Base-by-base conservation (phyloP, 2,329 filamentous ascomycete species). In the Curvularia eragrostidis region DNA sequence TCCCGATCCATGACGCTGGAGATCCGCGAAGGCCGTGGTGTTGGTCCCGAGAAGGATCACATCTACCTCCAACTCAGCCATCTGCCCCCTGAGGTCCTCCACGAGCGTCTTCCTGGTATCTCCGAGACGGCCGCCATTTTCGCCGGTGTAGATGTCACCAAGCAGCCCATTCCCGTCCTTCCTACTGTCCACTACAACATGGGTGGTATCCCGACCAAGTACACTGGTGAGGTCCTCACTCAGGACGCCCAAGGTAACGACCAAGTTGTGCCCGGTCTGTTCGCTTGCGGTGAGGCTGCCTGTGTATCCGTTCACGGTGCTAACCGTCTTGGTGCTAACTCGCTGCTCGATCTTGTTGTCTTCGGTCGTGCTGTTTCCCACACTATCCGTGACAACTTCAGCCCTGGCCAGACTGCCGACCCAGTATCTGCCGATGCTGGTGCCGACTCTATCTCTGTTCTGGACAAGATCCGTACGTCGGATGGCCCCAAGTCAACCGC, bases 121-220 rank as follows among this genome's bases (percentile, higher is more conserved):
- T 97, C 94, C 38, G 95, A 99, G 85, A 99, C 95, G 32, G 95
- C 94, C 52, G 93, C 91, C 70, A 98, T 98, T 74, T 99, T 99
- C 81, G 86, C 94, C 59, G 94, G 95, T 82, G 93, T 99, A 71
- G 95, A 99, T 78, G 94, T 99, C 69, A 90, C 89, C 75, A 97
- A 97, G 84, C 91, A 97, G 82, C 94, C 94, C 66, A 98, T 98
- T 70, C 94, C 94, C 61, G 94, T 98, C 66, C 85, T 98, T 63
- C 94, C 94, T 57, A 98, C 94, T 43, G 94, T 97, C 68, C 93
- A 99, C 85, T 99, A 99, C 87, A 97, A 97, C 86, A 99, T 98
- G 95, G 94, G 94, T 80, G 94, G 95, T 85, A 97, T 99, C 70
- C 94, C 94, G 51, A 98, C 95, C 68, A 92, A 91, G 75, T 98